phyloP scores from a whole-genome alignment of 768 basidiomycete species.

The Kondoa malvinella region DNA sequence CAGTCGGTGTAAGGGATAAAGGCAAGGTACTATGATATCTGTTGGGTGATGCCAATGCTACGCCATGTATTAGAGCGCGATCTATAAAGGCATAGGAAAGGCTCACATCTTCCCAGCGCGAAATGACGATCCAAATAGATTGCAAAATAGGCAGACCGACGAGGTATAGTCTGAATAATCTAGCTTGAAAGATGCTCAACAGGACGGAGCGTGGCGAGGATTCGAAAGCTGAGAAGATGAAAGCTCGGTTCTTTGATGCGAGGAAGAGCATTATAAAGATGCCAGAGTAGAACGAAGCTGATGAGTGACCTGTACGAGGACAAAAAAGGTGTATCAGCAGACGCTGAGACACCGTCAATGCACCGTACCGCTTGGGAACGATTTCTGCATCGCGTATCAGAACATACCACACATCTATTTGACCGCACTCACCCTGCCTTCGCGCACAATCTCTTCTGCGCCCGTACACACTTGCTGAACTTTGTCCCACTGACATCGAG shows the following conservation, averaged over 20 bases:
- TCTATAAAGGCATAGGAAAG: neutral
- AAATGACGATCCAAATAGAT: slow-evolving; percentile 13
- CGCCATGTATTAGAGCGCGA: neutral
- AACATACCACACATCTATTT: slow-evolving; percentile 14
- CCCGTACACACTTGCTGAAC: slow-evolving; percentile 17
- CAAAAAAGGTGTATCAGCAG: neutral
- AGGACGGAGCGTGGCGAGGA: slow-evolving; percentile 15
- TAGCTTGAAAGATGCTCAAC: slow-evolving; percentile 20
- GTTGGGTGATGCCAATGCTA: slow-evolving; percentile 14
- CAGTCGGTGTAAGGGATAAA: neutral
- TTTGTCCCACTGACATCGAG: slow-evolving; percentile 20
- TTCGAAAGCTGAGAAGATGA: slow-evolving; percentile 20
- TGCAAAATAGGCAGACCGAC: slow-evolving; percentile 20
- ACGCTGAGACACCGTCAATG: neutral
- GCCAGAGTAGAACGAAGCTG: slow-evolving; percentile 21
- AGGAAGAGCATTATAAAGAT: slow-evolving; percentile 22
- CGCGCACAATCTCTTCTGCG: slow-evolving; percentile 14
- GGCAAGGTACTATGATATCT: neutral
- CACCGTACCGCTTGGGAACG: neutral
- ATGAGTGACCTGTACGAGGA: slow-evolving; percentile 22
- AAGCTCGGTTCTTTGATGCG: slow-evolving; percentile 23
- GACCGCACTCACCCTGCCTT: slow-evolving; percentile 17
- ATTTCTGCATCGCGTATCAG: neutral
- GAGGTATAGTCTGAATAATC: slow-evolving; percentile 20
- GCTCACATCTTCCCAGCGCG: neutral